These are phyloP conservation scores for Sequoia sempervirens DNA, from an alignment of 75 land plant species.

Conservation along the genomic window DNA sequence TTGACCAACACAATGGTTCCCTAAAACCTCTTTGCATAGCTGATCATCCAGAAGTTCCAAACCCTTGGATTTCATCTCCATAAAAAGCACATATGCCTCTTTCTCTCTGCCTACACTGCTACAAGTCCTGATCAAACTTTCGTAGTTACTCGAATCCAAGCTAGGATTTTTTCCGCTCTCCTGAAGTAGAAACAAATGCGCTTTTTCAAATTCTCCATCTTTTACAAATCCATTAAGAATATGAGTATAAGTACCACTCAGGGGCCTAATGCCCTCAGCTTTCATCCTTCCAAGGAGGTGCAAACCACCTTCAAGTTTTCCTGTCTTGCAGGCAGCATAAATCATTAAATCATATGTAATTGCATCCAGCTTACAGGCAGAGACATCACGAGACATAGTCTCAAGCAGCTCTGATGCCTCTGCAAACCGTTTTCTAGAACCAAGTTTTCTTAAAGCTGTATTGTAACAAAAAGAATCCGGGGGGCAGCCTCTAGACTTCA, in stretches of 20 bases:
- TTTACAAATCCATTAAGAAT: not conserved
- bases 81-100: not conserved
- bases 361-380: not conserved
- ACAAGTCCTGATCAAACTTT: not conserved
- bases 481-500: not conserved
- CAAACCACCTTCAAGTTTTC: not conserved
- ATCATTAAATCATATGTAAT: not conserved
- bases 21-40: not conserved
- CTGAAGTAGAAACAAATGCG: not conserved
- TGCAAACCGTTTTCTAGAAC: not conserved
- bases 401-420: not conserved
- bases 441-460: not conserved
- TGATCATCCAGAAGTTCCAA: not conserved
- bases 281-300: not conserved
- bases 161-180: not conserved
- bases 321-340: not conserved
- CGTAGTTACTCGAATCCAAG: constrained; percentile 1
- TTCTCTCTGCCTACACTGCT: not conserved
- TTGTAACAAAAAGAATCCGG: not conserved
- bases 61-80: not conserved
- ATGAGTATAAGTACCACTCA: not conserved
- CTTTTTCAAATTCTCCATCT: not conserved
- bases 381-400: not conserved
- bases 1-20: not conserved
- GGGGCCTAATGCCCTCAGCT: not conserved